Conservation (phyloP, 352 stramenopile genomes). For the Phytophthora pisi region DNA sequence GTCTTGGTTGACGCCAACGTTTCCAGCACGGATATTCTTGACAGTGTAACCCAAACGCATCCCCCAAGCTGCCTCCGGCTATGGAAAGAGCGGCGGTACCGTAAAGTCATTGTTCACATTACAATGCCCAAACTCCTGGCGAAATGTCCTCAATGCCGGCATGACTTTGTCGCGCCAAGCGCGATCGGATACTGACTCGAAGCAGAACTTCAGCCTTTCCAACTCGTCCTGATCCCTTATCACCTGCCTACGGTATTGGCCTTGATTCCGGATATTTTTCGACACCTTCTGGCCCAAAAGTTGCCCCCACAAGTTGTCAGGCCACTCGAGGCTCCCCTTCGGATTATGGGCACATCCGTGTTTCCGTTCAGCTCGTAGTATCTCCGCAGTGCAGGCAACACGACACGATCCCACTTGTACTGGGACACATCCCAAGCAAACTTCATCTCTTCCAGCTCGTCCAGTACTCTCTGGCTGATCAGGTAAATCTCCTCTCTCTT, state of each 20-base stretch:
- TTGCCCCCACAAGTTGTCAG: conserved; percentile 24
- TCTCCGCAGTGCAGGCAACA: conserved; percentile 6
- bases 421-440: conserved; percentile 8
- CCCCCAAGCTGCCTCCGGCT: conserved; percentile 39
- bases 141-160: conserved; percentile 37
- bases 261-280: too few species aligned
- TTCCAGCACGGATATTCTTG: conserved; percentile 30
- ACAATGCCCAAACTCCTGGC: conserved; percentile 37
- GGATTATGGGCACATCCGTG: conserved; percentile 33
- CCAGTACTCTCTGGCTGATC: not conserved
- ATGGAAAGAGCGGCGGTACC: conserved; percentile 31
- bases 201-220: conserved; percentile 35
- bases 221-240: conserved; percentile 31
- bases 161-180: conserved; percentile 49
- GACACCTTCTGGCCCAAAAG: conserved; percentile 22
- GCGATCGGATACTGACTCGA: conserved; percentile 33
- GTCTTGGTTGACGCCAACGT: not conserved
- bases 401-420: conserved; percentile 20
- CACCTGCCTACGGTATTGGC: conserved; percentile 13
- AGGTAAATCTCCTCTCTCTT: not conserved
- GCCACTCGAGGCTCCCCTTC: conserved; percentile 18
- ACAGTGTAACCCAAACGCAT: conserved; percentile 42
- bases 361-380: conserved; percentile 37
- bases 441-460: conserved; percentile 12
- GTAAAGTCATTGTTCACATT: conserved; percentile 30